Percentiles rank a stretch among this genome's conserved stretches.
phyloP scores from a whole-genome alignment of 768 basidiomycete genomes.

The Tremella fuciformis region DNA sequence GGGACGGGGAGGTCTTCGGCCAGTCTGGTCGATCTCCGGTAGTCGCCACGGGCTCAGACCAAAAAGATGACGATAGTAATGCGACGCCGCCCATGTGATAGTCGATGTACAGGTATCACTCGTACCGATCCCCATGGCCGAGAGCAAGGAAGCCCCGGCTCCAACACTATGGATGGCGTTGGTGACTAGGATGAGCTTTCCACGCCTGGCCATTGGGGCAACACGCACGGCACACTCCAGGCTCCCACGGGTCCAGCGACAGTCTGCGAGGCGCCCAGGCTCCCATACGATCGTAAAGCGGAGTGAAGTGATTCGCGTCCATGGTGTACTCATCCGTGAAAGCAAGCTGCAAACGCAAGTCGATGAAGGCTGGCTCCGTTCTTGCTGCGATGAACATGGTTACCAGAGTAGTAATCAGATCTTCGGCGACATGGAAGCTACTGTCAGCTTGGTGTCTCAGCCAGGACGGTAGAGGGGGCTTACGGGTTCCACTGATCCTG shows the following conservation, averaged over 20 bases:
- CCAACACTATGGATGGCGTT: conserved; percentile 47
- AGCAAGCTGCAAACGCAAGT: conserved; percentile 37
- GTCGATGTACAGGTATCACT: conserved; percentile 40
- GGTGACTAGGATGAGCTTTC: conserved; percentile 28
- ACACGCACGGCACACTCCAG: conserved; percentile 40
- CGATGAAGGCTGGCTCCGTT: conserved; percentile 23
- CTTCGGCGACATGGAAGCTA: conserved; percentile 49
- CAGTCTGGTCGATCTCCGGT: conserved; percentile 4
- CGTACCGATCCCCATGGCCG: conserved; percentile 35
- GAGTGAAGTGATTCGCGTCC: conserved; percentile 44
- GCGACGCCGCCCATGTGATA: conserved; percentile 45
- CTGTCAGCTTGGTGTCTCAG: not conserved
- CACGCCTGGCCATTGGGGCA: not conserved
- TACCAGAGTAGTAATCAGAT: conserved; percentile 48
- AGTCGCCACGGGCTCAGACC: conserved; percentile 31
- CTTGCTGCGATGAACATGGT: conserved; percentile 33
- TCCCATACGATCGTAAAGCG: conserved; percentile 47
- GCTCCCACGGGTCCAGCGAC: conserved; percentile 40
- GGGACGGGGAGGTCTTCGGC: conserved; percentile 9
- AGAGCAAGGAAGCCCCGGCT: conserved; percentile 44
- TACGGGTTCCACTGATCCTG: conserved; percentile 49
- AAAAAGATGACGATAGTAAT: conserved; percentile 48
- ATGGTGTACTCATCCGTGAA: conserved; percentile 44
- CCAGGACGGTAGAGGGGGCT: not conserved
- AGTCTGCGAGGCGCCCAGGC: conserved; percentile 42